These are phyloP conservation scores for Jaenimonas drosophilae DNA, from an alignment of 208 protist species.

Conservation along the genomic window DNA sequence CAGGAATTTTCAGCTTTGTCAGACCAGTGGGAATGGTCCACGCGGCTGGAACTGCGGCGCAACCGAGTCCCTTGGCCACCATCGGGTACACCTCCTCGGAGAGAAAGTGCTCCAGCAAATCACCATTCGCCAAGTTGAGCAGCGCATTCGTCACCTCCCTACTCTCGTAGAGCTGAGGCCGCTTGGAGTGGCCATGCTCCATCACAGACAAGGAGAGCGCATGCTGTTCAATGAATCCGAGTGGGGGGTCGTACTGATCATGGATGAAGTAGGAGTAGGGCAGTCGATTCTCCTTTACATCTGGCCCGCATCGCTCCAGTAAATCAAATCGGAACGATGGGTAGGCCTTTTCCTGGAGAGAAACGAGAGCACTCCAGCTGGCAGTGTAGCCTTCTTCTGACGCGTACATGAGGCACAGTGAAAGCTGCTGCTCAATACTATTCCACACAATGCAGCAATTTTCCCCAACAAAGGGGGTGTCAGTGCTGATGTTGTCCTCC, in stretches of 20 bases:
- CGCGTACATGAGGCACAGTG: conserved; percentile 73
- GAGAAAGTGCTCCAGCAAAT: conserved; percentile 49
- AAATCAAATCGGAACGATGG: conserved; percentile 38
- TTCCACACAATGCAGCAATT: conserved; percentile 87
- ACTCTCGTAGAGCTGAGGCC: conserved; percentile 38
- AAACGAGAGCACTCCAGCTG: conserved; percentile 61
- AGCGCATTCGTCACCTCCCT: conserved; percentile 25
- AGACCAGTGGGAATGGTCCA: conserved; percentile 12
- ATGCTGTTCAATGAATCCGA: conserved; percentile 70
- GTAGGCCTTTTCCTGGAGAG: conserved; percentile 66
- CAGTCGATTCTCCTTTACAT: conserved; percentile 4
- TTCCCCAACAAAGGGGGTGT: conserved; percentile 74
- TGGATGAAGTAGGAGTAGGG: conserved; percentile 69
- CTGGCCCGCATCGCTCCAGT: conserved; percentile 21
- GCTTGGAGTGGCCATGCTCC: conserved; percentile 28
- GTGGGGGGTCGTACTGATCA: conserved; percentile 43
- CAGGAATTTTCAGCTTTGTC: conserved; percentile 25
- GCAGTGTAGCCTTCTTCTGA: conserved; percentile 59
- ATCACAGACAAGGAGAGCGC: conserved; percentile 61
- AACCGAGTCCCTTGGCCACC: conserved; percentile 15
- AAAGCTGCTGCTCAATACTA: conserved; percentile 62
- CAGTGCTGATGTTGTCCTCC: conserved; percentile 59
- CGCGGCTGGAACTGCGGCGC: neutral
- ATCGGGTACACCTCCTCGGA: conserved; percentile 25
- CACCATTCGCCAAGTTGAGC: conserved; percentile 34